phyloP scores from a whole-genome alignment of 2,329 filamentous ascomycete genomes.

The Colletotrichum camelliae region DNA sequence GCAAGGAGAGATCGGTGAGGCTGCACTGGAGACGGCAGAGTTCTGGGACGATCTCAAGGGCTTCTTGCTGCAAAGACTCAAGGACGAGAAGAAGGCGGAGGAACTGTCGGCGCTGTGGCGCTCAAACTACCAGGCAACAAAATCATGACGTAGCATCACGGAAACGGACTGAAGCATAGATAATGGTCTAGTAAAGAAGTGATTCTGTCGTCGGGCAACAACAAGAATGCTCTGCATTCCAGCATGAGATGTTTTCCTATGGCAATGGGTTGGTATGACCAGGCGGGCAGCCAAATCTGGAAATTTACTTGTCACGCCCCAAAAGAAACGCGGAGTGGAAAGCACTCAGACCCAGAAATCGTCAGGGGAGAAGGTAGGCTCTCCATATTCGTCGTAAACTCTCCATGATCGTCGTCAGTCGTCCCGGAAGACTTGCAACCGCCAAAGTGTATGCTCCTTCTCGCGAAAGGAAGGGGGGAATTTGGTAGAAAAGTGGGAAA shows the following conservation, averaged over 20 bases:
- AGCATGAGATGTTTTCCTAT: constrained; percentile 31
- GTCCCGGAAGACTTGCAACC: constrained; percentile 25
- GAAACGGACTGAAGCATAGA: neutral
- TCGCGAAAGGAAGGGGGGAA: constrained; percentile 15
- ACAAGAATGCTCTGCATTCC: constrained; percentile 33
- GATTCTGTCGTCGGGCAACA: constrained; percentile 22
- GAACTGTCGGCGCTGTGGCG: constrained; percentile 73
- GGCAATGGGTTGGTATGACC: constrained; percentile 31
- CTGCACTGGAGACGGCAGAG: constrained; percentile 69
- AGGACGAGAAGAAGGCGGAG: constrained; percentile 70
- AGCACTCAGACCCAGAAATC: constrained; percentile 16
- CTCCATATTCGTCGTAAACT: constrained; percentile 26
- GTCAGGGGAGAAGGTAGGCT: constrained; percentile 23
- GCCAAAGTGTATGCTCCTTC: constrained; percentile 26
- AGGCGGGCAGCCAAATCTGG: constrained; percentile 37
- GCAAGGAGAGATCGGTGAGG: constrained; percentile 34
- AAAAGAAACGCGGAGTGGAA: constrained; percentile 25
- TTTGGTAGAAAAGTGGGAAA: neutral
- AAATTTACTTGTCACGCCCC: constrained; percentile 34
- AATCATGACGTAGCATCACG: constrained; percentile 25
- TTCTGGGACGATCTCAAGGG: constrained; percentile 90
- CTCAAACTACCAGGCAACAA: constrained; percentile 67
- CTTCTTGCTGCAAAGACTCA: constrained; percentile 80
- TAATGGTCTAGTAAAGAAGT: constrained; percentile 19
- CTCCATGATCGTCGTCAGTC: constrained; percentile 29